Evolutionary conservation across 768 basidiomycete genomes (phyloP), one percentile per base, ranked within the genome.

Genomic region (Boletus insuetus): DNA sequence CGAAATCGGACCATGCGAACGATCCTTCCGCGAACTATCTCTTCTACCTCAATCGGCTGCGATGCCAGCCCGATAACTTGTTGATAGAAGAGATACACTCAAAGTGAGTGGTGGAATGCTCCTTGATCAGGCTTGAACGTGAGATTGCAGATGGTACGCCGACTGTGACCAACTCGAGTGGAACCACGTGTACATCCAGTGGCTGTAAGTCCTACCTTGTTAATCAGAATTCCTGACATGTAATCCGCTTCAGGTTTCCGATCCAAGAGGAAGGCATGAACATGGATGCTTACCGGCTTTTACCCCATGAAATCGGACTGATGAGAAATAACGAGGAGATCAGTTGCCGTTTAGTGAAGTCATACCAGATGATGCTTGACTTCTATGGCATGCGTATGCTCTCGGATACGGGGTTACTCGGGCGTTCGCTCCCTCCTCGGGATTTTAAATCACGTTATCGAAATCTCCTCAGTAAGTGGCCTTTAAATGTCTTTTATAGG

Each of bases 191-290:
- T 90, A 80, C 66, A 86, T 91, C 42, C 89, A 91, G 64, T 91
- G 89, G 88, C 68, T 91, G 84, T 89, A 71, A 63, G 87, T 73
- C 41, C 34, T 6, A 17, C 37, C 31, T 49, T 38, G 32, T 47
- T 12, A 14, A 20, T 50, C 40, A 50, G 35, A 34, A 24, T 49
- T 39, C 42, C 37, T 55, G 46, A 53, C 35, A 10, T 50, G 6
- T 46, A 26, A 29, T 17, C 49, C 39, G 26, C 35, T 20, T 19
- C 20, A 89, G 85, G 61, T 87, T 89, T 60, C 88, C 89, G 31
- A 85, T 89, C 59, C 82, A 80, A 62, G 89, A 91, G 64, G 75
- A 81, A 58, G 88, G 89, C 11, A 78, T 89, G 80, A 91, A 90
- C 69, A 79, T 69, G 60, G 71, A 79, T 58, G 83, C 87, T 0